Percentiles rank a stretch among this genome's conserved stretches.
phyloP scores from a whole-genome alignment of 257 asterid species.

The Nicotiana sylvestris region DNA sequence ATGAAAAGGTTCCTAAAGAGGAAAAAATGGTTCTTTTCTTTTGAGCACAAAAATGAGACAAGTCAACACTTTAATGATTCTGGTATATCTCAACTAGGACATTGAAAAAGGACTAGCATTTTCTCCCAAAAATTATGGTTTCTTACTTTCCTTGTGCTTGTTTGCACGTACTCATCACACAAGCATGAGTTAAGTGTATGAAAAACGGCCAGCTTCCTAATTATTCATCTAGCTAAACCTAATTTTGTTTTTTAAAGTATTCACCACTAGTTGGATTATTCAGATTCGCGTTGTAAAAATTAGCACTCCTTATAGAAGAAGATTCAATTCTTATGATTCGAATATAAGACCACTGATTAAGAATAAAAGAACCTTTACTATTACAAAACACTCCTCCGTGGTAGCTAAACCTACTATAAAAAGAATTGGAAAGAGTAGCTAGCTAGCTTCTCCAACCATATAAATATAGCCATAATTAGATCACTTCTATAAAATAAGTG shows the following conservation, averaged over 20 bases:
- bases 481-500: too few relatives aligned
- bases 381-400: background rate
- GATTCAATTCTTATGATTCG: background rate
- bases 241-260: background rate
- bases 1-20: too few relatives aligned
- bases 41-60: slow-evolving; percentile 3
- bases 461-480: background rate
- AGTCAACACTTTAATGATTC: slow-evolving; percentile 15
- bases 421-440: background rate
- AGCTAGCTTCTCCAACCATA: slow-evolving; percentile 2
- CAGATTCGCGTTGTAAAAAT: background rate
- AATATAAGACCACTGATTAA: background rate
- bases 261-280: background rate
- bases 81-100: slow-evolving; percentile 36
- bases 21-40: background rate
- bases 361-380: too few relatives aligned
- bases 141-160: slow-evolving; percentile 23
- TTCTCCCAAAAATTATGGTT: background rate
- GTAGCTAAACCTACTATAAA: background rate
- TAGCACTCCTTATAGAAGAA: too few relatives aligned
- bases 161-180: slow-evolving; percentile 20
- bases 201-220: background rate
- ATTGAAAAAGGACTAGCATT: background rate
- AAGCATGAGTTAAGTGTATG: background rate
- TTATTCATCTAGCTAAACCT: background rate